phyloP scores from a whole-genome alignment of 352 stramenopile genomes.

The Pythium coloratum region DNA sequence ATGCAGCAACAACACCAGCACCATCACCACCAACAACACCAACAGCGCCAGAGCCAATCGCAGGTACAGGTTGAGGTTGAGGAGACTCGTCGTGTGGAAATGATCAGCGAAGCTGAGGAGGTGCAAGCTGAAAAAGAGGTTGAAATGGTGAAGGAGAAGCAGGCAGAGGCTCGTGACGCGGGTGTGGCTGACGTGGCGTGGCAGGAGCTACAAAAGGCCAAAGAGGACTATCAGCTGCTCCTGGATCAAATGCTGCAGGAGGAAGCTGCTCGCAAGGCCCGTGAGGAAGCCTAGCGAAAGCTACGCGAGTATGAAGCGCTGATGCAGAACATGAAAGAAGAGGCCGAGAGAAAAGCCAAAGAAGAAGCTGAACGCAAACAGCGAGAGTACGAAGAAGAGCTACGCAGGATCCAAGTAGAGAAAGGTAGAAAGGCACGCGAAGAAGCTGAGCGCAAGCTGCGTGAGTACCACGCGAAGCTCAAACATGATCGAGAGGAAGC shows the following conservation, averaged over 20 bases:
- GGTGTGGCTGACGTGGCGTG: slow-evolving; percentile 67
- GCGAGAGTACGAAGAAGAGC: not conserved
- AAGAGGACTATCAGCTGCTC: slow-evolving; percentile 49
- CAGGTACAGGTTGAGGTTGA: not conserved
- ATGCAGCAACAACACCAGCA: not conserved
- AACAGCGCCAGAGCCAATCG: not conserved
- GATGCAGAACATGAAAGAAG: not conserved
- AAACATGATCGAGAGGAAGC: not conserved
- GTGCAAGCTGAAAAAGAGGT: not conserved
- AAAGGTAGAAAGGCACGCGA: not conserved
- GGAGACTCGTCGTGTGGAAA: slow-evolving; percentile 7
- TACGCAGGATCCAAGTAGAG: not conserved
- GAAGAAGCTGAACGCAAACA: not conserved
- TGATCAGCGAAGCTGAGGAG: slow-evolving; percentile 28
- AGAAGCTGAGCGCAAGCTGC: not conserved
- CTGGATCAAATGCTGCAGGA: slow-evolving; percentile 28
- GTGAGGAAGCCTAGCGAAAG: slow-evolving; percentile 27
- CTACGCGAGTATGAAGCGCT: slow-evolving; percentile 2
- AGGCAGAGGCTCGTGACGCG: slow-evolving; percentile 34
- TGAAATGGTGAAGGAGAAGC: not conserved
- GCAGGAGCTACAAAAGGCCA: slow-evolving; percentile 62
- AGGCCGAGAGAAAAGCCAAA: not conserved
- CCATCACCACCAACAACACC: not conserved
- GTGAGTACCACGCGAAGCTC: not conserved
- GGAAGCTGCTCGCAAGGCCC: slow-evolving; percentile 30